Base-by-base conservation (phyloP, 805 yeast genomes). In the Saccharomycopsis schoenii region DNA sequence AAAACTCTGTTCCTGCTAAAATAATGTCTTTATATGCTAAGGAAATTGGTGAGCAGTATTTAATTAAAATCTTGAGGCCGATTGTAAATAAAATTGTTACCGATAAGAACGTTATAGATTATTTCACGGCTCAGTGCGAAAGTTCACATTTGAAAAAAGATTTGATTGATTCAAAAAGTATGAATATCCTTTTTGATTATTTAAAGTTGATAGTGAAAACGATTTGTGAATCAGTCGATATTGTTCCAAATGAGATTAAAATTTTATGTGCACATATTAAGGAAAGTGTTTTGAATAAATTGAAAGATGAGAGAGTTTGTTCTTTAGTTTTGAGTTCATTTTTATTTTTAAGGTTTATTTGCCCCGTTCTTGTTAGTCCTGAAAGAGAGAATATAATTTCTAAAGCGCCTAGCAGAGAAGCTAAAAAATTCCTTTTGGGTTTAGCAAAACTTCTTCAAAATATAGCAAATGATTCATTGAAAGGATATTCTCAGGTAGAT, bases 311-410 rank as follows among this genome's bases (percentile, higher is more conserved):
- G 1, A 29, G 81, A 42, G 86, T 87, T 40, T 80, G 86, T 50
- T 77, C 81, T 42, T 77, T 84, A 47, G 92, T 96, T 0, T 86
- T 90, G 34, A 97, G 97, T 0, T 91, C 96, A 0, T 93, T 89
- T 69, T 76, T 93, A 59, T 92, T 93, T 69, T 76, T 93, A 66
- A 75, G 96, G 62, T 83, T 86, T 65, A 79, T 87, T 64, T 88
- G 96, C 69, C 98, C 98, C 11, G 96, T 96, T 0, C 84, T 93
- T 66, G 92, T 92, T 12, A 84, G 90, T 41, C 97, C 97, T 0
- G 96, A 89, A 61, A 62, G 76, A 17, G 77, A 78, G 62, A 70
- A 69, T 55, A 70, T 76, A 47, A 70, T 74, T 24, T 40, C 21
- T 14, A n/a, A 14, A 4, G 40, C 36, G 8, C 67, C 81, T 2